Evolutionary conservation across 805 yeast species (phyloP).

Genomic region (Lipomyces oligophaga): DNA sequence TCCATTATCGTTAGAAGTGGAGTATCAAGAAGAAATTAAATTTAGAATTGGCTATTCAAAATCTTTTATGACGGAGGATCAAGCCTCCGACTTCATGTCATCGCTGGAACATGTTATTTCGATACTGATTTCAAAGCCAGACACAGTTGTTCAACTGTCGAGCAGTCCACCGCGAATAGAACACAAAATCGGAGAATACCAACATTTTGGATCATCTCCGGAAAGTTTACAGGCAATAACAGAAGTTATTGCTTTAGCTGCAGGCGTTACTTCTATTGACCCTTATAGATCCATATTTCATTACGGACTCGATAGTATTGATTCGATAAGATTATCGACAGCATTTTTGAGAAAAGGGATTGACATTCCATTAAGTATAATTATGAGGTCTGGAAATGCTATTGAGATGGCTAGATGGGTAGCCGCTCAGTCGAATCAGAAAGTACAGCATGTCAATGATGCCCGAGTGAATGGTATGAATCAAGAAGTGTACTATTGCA

Average conservation of each 20-base stretch:
- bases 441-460: not conserved
- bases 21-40: not conserved
- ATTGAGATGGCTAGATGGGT: conserved; percentile 7
- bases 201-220: no score
- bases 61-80: not conserved
- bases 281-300: conserved; percentile 16
- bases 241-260: conserved; percentile 12
- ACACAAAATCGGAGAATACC: not conserved
- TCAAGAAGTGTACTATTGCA: conserved; percentile 19
- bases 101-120: not conserved
- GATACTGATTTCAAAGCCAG: not conserved
- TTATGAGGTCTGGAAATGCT: conserved; percentile 21
- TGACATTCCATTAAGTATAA: conserved; percentile 10
- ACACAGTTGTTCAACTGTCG: not conserved
- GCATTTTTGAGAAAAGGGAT: conserved; percentile 9
- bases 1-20: conserved; percentile 26
- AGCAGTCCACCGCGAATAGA: not conserved
- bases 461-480: not conserved
- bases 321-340: conserved; percentile 27
- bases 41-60: conserved; percentile 9
- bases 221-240: no score
- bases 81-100: conserved; percentile 4
- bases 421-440: not conserved
- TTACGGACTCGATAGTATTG: conserved; percentile 32
- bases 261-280: conserved; percentile 3